A percentile compares a stretch with the other conserved stretches of the same genome.
Evolutionary conservation across 208 protist genomes (phyloP).

Genomic region (Wallacemonas collosoma): DNA sequence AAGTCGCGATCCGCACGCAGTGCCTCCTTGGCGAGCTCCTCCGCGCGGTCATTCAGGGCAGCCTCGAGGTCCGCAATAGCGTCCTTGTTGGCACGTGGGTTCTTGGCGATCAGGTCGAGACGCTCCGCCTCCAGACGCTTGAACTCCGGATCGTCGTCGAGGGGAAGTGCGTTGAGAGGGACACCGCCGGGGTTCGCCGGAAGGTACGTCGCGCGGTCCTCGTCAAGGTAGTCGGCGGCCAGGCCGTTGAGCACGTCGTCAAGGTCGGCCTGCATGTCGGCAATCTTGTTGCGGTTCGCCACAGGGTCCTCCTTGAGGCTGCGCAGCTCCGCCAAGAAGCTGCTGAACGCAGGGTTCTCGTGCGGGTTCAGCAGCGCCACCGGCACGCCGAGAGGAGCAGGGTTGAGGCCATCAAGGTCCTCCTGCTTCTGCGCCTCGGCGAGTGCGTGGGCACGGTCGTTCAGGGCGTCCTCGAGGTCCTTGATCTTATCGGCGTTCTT

Average conservation of each 20-base stretch:
- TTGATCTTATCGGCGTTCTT: conserved; percentile 45
- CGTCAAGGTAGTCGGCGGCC: conserved; percentile 51
- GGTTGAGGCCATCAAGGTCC: conserved; percentile 52
- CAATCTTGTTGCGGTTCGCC: conserved; percentile 45
- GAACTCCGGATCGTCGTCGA: conserved; percentile 61
- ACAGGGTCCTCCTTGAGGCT: conserved; percentile 26
- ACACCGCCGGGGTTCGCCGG: conserved; percentile 54
- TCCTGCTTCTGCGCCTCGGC: conserved; percentile 56
- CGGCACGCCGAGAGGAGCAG: conserved; percentile 49
- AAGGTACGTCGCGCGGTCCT: conserved; percentile 56
- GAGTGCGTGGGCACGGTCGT: conserved; percentile 65
- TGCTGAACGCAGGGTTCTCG: conserved; percentile 50
- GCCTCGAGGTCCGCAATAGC: conserved; percentile 44
- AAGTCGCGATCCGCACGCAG: conserved; percentile 38
- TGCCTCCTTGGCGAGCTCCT: conserved; percentile 28
- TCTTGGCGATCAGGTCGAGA: conserved; percentile 49
- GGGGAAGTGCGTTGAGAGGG: conserved; percentile 41
- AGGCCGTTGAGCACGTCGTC: conserved; percentile 61
- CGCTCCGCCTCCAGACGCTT: conserved; percentile 63
- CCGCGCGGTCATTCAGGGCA: conserved; percentile 22
- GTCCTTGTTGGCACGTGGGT: conserved; percentile 39
- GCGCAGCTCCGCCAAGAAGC: conserved; percentile 26
- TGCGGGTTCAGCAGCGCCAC: conserved; percentile 55
- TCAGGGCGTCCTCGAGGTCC: conserved; percentile 69
- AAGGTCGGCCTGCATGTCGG: conserved; percentile 54